A percentile compares a stretch with the other conserved stretches of the same genome.
Evolutionary conservation across 1,284 basidiomycete species (phyloP).

Genomic region (Hypsizygus ulmarius): DNA sequence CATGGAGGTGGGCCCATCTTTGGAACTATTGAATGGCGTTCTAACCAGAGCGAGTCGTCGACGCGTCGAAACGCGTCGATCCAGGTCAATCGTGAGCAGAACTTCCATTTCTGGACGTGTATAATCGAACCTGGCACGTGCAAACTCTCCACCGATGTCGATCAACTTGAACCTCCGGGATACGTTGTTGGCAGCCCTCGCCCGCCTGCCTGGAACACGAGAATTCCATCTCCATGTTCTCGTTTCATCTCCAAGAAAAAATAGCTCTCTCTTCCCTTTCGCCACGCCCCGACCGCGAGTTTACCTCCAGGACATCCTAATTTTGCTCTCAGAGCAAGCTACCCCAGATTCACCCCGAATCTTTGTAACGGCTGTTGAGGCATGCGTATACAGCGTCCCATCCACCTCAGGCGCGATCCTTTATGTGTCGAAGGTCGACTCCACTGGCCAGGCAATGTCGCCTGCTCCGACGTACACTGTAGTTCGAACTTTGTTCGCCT

Average conservation of each 20-base stretch:
- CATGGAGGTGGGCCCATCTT: too few relatives aligned
- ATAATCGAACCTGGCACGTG: not conserved
- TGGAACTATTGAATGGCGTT: too few relatives aligned
- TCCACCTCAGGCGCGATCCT: constrained; percentile 70
- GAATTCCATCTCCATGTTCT: constrained; percentile 75
- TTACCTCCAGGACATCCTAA: constrained; percentile 72
- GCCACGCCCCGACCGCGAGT: constrained; percentile 60
- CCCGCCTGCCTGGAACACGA: constrained; percentile 59
- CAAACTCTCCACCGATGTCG: constrained; percentile 14
- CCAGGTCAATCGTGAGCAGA: too few relatives aligned
- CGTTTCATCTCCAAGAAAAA: constrained; percentile 67
- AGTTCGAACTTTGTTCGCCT: constrained; percentile 64
- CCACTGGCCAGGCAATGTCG: constrained; percentile 71
- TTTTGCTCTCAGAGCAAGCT: constrained; percentile 66
- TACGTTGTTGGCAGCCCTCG: constrained; percentile 58
- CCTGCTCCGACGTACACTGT: constrained; percentile 70
- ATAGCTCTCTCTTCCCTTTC: constrained; percentile 73
- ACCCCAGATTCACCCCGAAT: constrained; percentile 47
- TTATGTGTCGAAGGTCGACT: constrained; percentile 94
- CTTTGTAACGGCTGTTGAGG: constrained; percentile 81
- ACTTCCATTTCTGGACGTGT: too few relatives aligned
- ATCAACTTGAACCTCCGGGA: constrained; percentile 51
- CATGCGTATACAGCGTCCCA: constrained; percentile 75
- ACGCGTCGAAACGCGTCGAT: too few relatives aligned
- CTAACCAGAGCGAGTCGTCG: too few relatives aligned